These are phyloP conservation scores for Zygosaccharomyces sapae DNA, from an alignment of 1,139 yeast genomes.

Conservation along the genomic window DNA sequence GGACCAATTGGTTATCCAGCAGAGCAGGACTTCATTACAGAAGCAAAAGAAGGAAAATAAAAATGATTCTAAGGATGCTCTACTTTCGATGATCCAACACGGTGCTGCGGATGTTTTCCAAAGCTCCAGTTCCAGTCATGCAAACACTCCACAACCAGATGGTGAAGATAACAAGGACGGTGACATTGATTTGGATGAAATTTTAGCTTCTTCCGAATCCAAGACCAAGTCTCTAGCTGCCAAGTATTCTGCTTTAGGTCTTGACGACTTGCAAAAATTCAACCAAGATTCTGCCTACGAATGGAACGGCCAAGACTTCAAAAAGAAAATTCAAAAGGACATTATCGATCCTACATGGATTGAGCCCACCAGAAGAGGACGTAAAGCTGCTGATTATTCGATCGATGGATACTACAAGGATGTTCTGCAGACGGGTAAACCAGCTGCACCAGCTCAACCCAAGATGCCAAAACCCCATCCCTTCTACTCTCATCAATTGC, in stretches of 20 bases:
- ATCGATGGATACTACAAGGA: slow-evolving; percentile 78
- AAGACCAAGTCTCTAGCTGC: slow-evolving; percentile 73
- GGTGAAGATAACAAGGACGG: slow-evolving; percentile 38
- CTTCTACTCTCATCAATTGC: slow-evolving; percentile 71
- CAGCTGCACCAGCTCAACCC: slow-evolving; percentile 56
- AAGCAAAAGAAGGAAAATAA: slow-evolving; percentile 43
- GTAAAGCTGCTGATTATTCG: slow-evolving; percentile 73
- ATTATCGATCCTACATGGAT: slow-evolving; percentile 50
- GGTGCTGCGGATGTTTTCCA: slow-evolving; percentile 90
- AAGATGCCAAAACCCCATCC: slow-evolving; percentile 59
- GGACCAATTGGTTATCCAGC: slow-evolving; percentile 94
- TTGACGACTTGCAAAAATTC: slow-evolving; percentile 89
- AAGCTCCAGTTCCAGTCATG: slow-evolving; percentile 24
- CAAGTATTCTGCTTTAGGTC: slow-evolving; percentile 77
- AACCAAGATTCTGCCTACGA: slow-evolving; percentile 63
- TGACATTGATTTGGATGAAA: slow-evolving; percentile 75
- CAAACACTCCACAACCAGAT: slow-evolving; percentile 36
- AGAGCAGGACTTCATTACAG: slow-evolving; percentile 57
- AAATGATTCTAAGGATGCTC: slow-evolving; percentile 73
- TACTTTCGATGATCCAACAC: slow-evolving; percentile 91
- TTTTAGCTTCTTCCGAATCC: slow-evolving; percentile 72
- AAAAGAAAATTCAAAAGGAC: slow-evolving; percentile 53
- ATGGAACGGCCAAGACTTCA: slow-evolving; percentile 82
- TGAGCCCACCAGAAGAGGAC: slow-evolving; percentile 71
- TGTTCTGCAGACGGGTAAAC: slow-evolving; percentile 62